These are phyloP conservation scores for Dichotomocladium elegans DNA, from an alignment of 371 early-diverging fungal genomes.

Conservation along the genomic window DNA sequence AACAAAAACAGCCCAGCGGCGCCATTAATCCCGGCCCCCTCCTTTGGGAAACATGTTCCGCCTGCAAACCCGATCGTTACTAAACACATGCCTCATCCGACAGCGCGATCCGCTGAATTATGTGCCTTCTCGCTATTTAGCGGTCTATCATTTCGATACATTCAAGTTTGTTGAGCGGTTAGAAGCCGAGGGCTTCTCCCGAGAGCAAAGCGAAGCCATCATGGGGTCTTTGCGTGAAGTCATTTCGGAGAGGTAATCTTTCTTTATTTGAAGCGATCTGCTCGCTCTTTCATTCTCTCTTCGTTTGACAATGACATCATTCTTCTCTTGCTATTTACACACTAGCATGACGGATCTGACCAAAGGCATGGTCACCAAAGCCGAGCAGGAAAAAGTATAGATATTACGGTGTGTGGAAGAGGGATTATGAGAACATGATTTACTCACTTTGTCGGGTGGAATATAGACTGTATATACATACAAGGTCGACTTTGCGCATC, in stretches of 20 bases:
- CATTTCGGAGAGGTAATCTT: slow-evolving; percentile 76
- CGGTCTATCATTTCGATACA: slow-evolving; percentile 67
- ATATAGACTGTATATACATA: slow-evolving; percentile 78
- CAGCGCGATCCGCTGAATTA: background rate
- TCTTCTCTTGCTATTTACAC: too few species aligned
- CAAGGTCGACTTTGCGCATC: slow-evolving; percentile 87
- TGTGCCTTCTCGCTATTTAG: background rate
- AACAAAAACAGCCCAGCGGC: too few species aligned
- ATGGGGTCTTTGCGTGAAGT: slow-evolving; percentile 73
- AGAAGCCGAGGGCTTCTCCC: slow-evolving; percentile 69
- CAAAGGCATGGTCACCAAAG: slow-evolving; percentile 68
- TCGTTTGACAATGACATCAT: background rate
- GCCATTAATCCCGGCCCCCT: too few species aligned
- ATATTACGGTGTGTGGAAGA: background rate
- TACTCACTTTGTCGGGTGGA: background rate
- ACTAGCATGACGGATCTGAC: slow-evolving; percentile 56
- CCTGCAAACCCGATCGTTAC: too few species aligned
- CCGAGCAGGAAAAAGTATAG: slow-evolving; percentile 85
- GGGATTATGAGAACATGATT: too few species aligned
- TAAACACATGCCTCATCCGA: background rate
- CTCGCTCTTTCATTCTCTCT: background rate
- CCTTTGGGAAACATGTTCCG: too few species aligned
- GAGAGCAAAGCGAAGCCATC: slow-evolving; percentile 78
- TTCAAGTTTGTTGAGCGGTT: slow-evolving; percentile 73
- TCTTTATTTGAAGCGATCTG: background rate